phyloP scores from a whole-genome alignment of 108 stramenopile species.

The Pseudonitzschia pungens region DNA sequence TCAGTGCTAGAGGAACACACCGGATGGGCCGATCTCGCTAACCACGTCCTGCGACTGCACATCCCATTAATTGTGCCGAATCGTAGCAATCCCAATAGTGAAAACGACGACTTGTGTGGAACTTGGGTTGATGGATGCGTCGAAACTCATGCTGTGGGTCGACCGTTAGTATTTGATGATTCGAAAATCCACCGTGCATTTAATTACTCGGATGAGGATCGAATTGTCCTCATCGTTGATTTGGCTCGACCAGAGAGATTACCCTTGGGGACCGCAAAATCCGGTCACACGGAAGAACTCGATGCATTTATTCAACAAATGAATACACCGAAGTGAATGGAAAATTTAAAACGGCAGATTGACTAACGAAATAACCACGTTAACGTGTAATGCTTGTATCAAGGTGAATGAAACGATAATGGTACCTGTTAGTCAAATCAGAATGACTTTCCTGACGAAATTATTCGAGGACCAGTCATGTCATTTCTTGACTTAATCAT shows the following conservation, averaged over 20 bases:
- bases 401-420: no score
- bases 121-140: constrained; percentile 96
- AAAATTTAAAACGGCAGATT: no score
- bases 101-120: constrained; percentile 64
- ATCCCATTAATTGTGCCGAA: constrained; percentile 86
- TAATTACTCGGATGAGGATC: constrained; percentile 70
- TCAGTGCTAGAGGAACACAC: constrained; percentile 90
- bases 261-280: constrained; percentile 83
- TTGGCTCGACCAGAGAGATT: constrained; percentile 75
- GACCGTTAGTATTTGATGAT: constrained; percentile 91
- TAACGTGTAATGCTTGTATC: no score
- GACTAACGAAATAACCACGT: no score
- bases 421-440: no score
- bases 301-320: constrained; percentile 85
- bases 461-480: no score
- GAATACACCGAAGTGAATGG: constrained; percentile 34
- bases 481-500: no score
- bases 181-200: constrained; percentile 94
- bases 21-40: constrained; percentile 96
- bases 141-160: constrained; percentile 75
- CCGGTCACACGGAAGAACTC: constrained; percentile 92
- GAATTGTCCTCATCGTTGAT: constrained; percentile 95
- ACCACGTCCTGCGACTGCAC: constrained; percentile 93
- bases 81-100: constrained; percentile 15
- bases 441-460: no score